phyloP scores from a whole-genome alignment of 208 protist genomes.

The Leishmania mexicana region DNA sequence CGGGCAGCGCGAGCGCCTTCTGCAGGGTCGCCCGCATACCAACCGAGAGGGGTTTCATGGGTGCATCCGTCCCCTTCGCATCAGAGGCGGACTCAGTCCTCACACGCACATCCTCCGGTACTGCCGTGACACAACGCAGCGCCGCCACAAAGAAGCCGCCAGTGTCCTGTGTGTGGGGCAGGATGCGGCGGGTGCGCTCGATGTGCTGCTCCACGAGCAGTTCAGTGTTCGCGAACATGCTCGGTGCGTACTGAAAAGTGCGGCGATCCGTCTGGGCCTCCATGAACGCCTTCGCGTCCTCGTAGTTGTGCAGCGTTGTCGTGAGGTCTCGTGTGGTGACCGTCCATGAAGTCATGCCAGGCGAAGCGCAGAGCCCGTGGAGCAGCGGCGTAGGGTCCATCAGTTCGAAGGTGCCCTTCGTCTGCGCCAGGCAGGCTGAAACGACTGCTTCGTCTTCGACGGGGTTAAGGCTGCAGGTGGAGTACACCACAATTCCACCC shows the following conservation, averaged over 20 bases:
- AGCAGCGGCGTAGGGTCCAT: slow-evolving; percentile 84
- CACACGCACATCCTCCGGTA: slow-evolving; percentile 26
- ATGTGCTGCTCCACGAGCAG: slow-evolving; percentile 72
- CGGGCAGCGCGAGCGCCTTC: slow-evolving; percentile 51
- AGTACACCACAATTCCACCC: slow-evolving; percentile 95
- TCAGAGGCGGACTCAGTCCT: slow-evolving; percentile 11
- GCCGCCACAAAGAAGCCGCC: slow-evolving; percentile 97
- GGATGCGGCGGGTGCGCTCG: slow-evolving; percentile 82
- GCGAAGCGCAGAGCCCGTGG: slow-evolving; percentile 66
- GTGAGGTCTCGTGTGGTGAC: slow-evolving; percentile 74
- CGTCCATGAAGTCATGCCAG: slow-evolving; percentile 83
- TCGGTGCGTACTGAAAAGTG: slow-evolving; percentile 70
- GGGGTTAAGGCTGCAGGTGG: slow-evolving; percentile 96
- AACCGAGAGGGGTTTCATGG: slow-evolving; percentile 49
- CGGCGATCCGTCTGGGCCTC: slow-evolving; percentile 28
- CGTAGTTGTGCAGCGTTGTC: slow-evolving; percentile 48
- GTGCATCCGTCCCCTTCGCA: slow-evolving; percentile 8
- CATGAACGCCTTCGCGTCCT: slow-evolving; percentile 62
- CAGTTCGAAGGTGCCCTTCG: slow-evolving; percentile 71
- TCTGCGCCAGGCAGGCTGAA: slow-evolving; percentile 70
- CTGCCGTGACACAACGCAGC: slow-evolving; percentile 74
- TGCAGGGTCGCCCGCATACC: slow-evolving; percentile 45
- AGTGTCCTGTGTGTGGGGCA: slow-evolving; percentile 96
- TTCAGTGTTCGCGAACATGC: slow-evolving; percentile 73
- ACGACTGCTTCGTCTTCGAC: slow-evolving; percentile 96